Evolutionary conservation across 169 alveolate genomes (phyloP).

Genomic region (Cryptosporidium felis): DNA sequence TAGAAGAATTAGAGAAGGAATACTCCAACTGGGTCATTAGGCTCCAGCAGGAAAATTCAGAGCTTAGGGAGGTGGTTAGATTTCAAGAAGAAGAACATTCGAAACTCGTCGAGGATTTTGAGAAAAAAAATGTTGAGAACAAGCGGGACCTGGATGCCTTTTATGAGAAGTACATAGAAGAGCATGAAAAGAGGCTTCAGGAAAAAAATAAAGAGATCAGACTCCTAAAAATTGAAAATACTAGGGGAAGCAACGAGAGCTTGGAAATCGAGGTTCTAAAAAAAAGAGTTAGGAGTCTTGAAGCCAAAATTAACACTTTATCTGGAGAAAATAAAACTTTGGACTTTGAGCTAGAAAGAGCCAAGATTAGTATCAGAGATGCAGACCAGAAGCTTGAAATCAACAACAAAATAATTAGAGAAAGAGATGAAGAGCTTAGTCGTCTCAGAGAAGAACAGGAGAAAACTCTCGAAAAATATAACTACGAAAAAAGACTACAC

Average conservation of each 20-base stretch:
- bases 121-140: not conserved
- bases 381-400: not conserved
- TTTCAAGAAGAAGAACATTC: conserved; percentile 7
- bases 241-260: not conserved
- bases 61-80: conserved; percentile 10
- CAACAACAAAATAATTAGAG: not conserved
- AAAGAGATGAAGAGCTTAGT: not conserved
- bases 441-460: not conserved
- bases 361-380: not conserved
- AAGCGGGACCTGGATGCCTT: not conserved
- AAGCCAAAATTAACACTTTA: not conserved
- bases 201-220: conserved; percentile 27
- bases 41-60: conserved; percentile 52
- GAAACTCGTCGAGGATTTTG: conserved; percentile 1
- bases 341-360: not conserved
- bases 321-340: not conserved
- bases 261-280: not conserved
- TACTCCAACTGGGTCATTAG: conserved; percentile 46
- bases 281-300: not conserved
- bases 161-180: not conserved
- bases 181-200: conserved; percentile 17
- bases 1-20: conserved; percentile 43
- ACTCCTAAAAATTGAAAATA: not conserved
- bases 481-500: conserved; percentile 15
- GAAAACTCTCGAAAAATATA: conserved; percentile 1